These are phyloP conservation scores for Penstemon davidsonii DNA, from an alignment of 257 asterid genomes.

Conservation along the genomic window DNA sequence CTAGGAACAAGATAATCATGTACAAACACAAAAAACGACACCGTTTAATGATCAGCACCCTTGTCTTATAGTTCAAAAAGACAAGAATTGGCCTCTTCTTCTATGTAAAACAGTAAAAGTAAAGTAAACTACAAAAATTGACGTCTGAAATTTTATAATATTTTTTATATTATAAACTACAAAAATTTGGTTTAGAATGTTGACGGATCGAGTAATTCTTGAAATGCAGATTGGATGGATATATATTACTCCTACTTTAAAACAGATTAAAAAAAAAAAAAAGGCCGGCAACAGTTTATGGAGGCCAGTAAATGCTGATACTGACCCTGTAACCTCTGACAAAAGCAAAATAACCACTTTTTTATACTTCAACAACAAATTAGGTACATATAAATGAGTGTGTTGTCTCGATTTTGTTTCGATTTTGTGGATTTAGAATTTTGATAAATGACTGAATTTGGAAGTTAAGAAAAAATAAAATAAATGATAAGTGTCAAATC, in stretches of 20 bases:
- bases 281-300: not conserved
- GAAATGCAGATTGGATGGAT: not conserved
- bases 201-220: not conserved
- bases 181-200: not conserved
- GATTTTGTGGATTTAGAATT: too few species aligned
- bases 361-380: not conserved
- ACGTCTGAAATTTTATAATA: not conserved
- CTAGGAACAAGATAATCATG: not conserved
- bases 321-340: constrained; percentile 4
- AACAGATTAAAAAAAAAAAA: not conserved
- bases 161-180: too few species aligned
- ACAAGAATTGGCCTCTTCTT: constrained; percentile 16
- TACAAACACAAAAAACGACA: not conserved
- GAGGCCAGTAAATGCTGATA: constrained; percentile 22
- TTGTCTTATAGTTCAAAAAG: not conserved
- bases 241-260: not conserved
- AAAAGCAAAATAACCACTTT: not conserved
- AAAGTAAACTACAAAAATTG: constrained; percentile 14
- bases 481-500: too few species aligned
- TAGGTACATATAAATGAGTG: not conserved
- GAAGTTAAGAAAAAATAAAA: too few species aligned
- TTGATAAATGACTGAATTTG: too few species aligned
- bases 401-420: too few species aligned
- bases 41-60: constrained; percentile 1
- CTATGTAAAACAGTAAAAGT: not conserved